phyloP scores from a whole-genome alignment of 169 alveolate genomes.

The Fabrea salina region DNA sequence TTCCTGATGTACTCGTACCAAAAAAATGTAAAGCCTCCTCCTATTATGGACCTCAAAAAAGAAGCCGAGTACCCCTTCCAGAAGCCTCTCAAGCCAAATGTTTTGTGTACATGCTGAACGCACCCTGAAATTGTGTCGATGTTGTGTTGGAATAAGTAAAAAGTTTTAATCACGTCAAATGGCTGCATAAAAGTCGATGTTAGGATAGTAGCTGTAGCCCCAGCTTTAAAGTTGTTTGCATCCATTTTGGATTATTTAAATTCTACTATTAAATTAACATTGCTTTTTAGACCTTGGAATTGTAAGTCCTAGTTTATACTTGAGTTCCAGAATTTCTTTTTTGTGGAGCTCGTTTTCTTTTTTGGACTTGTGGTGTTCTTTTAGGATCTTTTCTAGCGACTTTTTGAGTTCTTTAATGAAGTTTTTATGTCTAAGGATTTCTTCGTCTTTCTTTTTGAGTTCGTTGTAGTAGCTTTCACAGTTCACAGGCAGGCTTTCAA shows the following conservation, averaged over 20 bases:
- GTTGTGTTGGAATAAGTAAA: not conserved
- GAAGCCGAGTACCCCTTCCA: conserved; percentile 78
- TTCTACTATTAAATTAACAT: not conserved
- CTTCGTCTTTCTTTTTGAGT: not conserved
- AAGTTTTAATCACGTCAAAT: conserved; percentile 9
- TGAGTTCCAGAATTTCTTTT: not conserved
- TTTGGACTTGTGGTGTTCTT: not conserved
- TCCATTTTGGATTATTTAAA: too few species aligned
- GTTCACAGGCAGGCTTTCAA: not conserved
- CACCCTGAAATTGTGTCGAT: not conserved
- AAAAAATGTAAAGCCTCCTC: not conserved
- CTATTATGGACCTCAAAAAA: conserved; percentile 55
- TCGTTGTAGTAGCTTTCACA: not conserved
- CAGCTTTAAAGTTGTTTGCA: too few species aligned
- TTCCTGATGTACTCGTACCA: not conserved
- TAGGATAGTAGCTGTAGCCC: not conserved
- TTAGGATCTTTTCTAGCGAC: not conserved
- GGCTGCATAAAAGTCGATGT: not conserved
- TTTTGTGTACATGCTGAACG: not conserved
- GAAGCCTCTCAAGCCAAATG: conserved; percentile 52
- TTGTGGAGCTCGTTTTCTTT: not conserved
- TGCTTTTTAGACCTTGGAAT: not conserved
- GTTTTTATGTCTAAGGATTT: not conserved
- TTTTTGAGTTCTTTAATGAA: not conserved
- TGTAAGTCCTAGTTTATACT: not conserved